These are phyloP conservation scores for Bipolaris gigantea DNA, from an alignment of 2,329 filamentous ascomycete species.

Conservation along the genomic window DNA sequence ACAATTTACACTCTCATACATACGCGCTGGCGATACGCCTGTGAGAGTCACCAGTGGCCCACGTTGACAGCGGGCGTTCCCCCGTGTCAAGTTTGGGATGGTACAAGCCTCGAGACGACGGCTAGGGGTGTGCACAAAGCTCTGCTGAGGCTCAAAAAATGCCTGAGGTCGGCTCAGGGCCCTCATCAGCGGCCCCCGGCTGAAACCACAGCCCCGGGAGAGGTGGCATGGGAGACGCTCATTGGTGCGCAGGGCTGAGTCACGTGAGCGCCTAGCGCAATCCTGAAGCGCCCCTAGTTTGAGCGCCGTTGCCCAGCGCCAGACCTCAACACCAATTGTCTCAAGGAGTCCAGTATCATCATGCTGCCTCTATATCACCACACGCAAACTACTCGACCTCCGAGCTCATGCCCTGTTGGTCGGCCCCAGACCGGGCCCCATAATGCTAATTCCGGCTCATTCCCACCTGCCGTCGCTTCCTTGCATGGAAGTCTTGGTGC, in stretches of 20 bases:
- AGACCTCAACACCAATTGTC: constrained; percentile 45
- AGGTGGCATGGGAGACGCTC: constrained; percentile 11
- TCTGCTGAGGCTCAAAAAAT: constrained; percentile 12
- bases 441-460: constrained; percentile 25
- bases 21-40: constrained; percentile 8
- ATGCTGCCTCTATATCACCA: constrained; percentile 27
- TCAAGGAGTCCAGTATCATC: constrained; percentile 38
- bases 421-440: constrained; percentile 21
- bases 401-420: constrained; percentile 31
- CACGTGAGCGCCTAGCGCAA: constrained; percentile 12
- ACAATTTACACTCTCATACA: too few species aligned
- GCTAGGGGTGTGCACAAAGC: background rate
- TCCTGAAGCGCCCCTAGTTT: constrained; percentile 34
- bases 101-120: background rate
- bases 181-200: background rate
- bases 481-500: constrained; percentile 34
- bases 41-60: background rate
- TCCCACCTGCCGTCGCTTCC: constrained; percentile 19
- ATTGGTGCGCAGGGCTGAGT: constrained; percentile 18
- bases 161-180: constrained; percentile 13
- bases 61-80: constrained; percentile 10
- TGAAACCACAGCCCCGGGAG: constrained; percentile 24
- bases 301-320: constrained; percentile 22
- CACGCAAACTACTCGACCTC: constrained; percentile 12
- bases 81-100: constrained; percentile 10